Conservation (phyloP, 163 green algal genomes). For the Chlamydomonas reinhardtii region DNA sequence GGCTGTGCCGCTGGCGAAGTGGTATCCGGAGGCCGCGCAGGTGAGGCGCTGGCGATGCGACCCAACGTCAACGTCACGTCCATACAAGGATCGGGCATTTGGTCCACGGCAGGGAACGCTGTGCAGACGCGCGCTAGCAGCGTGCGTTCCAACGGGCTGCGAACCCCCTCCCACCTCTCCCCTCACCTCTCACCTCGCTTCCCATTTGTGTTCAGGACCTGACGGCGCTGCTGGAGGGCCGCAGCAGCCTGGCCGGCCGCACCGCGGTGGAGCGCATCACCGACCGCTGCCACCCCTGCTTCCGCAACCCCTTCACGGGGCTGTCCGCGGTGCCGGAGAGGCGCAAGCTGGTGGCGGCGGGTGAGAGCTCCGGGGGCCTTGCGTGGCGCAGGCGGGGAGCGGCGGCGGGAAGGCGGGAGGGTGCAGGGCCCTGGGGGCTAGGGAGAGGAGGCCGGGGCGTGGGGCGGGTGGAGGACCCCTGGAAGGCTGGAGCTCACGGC, state of each 20-base stretch:
- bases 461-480: too few relatives aligned
- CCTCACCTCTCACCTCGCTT: too few relatives aligned
- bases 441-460: too few relatives aligned
- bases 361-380: background rate
- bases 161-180: too few relatives aligned
- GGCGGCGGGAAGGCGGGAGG: background rate
- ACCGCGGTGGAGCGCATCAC: slow-evolving; percentile 18
- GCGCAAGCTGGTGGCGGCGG: background rate
- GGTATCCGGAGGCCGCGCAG: slow-evolving; percentile 20
- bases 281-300: slow-evolving; percentile 43
- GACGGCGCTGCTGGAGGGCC: slow-evolving; percentile 4
- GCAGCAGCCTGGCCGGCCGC: background rate
- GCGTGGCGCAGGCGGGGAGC: background rate
- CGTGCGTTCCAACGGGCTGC: too few relatives aligned
- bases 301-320: slow-evolving; percentile 32
- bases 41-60: background rate
- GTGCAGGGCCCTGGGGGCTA: background rate
- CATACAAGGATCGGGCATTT: too few relatives aligned
- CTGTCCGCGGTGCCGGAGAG: slow-evolving; percentile 19
- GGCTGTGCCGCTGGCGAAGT: background rate
- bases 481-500: too few relatives aligned
- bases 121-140: too few relatives aligned
- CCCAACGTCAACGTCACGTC: too few relatives aligned
- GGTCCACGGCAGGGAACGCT: too few relatives aligned
- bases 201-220: slow-evolving; percentile 6